A percentile compares a stretch with the other conserved stretches of the same genome.
These are phyloP conservation scores for Gentiana dahurica DNA, from an alignment of 257 asterid species.

Conservation along the genomic window DNA sequence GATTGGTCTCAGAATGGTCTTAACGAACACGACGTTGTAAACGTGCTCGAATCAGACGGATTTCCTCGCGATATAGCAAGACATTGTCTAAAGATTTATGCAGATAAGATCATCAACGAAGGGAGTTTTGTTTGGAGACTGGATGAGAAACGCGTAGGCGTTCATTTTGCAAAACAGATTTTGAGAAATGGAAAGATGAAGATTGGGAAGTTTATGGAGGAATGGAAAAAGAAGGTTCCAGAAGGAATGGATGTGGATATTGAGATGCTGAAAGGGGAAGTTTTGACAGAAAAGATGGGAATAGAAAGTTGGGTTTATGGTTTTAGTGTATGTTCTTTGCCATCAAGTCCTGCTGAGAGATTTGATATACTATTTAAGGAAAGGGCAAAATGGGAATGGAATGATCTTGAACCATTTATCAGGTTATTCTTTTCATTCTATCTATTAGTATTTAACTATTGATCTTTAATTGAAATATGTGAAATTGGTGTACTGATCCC, in stretches of 20 bases:
- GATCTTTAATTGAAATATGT: constrained; percentile 6
- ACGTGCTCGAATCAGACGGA: constrained; percentile 56
- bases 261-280: constrained; percentile 88
- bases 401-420: constrained; percentile 74
- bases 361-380: constrained; percentile 48
- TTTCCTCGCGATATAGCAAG: constrained; percentile 48
- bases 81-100: constrained; percentile 56
- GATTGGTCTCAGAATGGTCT: constrained; percentile 64
- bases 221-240: constrained; percentile 64
- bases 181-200: constrained; percentile 62
- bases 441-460: not conserved
- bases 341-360: constrained; percentile 69
- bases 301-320: constrained; percentile 55
- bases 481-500: too few species aligned
- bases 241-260: constrained; percentile 45
- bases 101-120: constrained; percentile 37
- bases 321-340: constrained; percentile 62
- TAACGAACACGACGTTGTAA: constrained; percentile 55
- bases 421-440: constrained; percentile 30
- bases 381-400: constrained; percentile 84
- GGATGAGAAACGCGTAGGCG: constrained; percentile 59
- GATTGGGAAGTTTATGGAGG: constrained; percentile 52
- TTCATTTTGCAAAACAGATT: constrained; percentile 64
- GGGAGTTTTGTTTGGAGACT: constrained; percentile 46
- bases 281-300: constrained; percentile 65